Conservation (phyloP, 202 grass and related monocot genomes). For the Schoenoplectus tabernaemontani region DNA sequence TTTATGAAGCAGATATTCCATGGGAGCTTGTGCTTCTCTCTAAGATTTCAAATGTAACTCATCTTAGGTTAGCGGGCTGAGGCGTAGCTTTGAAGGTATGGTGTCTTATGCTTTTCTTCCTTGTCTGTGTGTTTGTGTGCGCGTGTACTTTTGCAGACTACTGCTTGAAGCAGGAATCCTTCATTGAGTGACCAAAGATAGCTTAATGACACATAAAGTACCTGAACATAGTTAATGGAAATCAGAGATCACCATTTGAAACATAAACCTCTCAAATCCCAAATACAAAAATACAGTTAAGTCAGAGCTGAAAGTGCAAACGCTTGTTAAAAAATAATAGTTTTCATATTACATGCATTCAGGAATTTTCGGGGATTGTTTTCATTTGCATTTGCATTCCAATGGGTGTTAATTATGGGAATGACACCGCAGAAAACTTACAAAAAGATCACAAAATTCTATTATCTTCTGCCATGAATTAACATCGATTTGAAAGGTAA, state of each 20-base stretch:
- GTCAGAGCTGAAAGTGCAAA: too few species aligned
- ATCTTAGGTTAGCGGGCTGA: not conserved
- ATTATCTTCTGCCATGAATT: not conserved
- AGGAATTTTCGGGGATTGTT: not conserved
- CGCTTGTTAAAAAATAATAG: too few species aligned
- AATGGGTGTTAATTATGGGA: not conserved
- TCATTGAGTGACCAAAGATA: too few species aligned
- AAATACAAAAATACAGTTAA: not conserved
- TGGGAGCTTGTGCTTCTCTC: not conserved
- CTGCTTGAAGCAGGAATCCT: too few species aligned
- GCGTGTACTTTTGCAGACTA: too few species aligned
- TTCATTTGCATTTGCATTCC: not conserved
- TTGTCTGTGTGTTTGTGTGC: too few species aligned
- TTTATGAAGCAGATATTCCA: not conserved
- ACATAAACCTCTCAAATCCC: not conserved
- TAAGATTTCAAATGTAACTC: not conserved
- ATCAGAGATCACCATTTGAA: not conserved
- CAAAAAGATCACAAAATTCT: constrained; percentile 1
- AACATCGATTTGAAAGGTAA: not conserved
- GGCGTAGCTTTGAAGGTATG: not conserved
- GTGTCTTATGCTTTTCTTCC: not conserved
- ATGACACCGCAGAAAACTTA: not conserved
- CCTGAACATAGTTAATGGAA: not conserved
- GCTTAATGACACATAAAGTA: not conserved
- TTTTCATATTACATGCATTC: too few species aligned